Evolutionary conservation across 2,329 filamentous ascomycete species (phyloP).

Genomic region (Cercospora sp.): DNA sequence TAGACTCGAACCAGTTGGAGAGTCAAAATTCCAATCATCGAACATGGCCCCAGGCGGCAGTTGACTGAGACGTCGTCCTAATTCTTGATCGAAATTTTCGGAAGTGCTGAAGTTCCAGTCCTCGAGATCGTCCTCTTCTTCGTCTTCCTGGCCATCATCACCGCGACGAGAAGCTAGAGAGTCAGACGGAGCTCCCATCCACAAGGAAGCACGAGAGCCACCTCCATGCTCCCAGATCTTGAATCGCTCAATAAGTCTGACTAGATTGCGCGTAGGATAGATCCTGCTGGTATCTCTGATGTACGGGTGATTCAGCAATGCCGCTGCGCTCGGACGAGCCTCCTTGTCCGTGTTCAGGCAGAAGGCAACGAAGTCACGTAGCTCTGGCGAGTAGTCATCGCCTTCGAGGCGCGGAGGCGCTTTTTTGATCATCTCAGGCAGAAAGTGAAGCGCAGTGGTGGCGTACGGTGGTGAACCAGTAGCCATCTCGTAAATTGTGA

Average conservation of each 20-base stretch:
- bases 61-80: constrained; percentile 38
- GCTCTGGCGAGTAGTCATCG: constrained; percentile 65
- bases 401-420: constrained; percentile 69
- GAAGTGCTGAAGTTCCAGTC: constrained; percentile 68
- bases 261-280: constrained; percentile 65
- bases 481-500: constrained; percentile 78
- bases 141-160: constrained; percentile 32
- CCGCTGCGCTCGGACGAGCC: constrained; percentile 67
- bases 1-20: constrained; percentile 24
- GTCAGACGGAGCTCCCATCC: constrained; percentile 54
- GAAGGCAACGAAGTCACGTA: constrained; percentile 71
- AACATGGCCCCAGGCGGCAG: constrained; percentile 30
- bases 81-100: constrained; percentile 56
- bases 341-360: constrained; percentile 69
- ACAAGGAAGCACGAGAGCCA: constrained; percentile 66
- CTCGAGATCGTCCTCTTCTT: constrained; percentile 36
- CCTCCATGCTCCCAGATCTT: constrained; percentile 74
- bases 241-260: constrained; percentile 69
- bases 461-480: constrained; percentile 68
- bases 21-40: constrained; percentile 28
- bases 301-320: constrained; percentile 69
- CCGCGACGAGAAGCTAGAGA: constrained; percentile 24
- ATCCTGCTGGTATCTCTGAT: constrained; percentile 61
- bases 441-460: constrained; percentile 40
- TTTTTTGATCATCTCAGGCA: constrained; percentile 41